Evolutionary conservation across 2,329 filamentous ascomycete genomes (phyloP).

Genomic region (Paracoccidioides brasiliensis): DNA sequence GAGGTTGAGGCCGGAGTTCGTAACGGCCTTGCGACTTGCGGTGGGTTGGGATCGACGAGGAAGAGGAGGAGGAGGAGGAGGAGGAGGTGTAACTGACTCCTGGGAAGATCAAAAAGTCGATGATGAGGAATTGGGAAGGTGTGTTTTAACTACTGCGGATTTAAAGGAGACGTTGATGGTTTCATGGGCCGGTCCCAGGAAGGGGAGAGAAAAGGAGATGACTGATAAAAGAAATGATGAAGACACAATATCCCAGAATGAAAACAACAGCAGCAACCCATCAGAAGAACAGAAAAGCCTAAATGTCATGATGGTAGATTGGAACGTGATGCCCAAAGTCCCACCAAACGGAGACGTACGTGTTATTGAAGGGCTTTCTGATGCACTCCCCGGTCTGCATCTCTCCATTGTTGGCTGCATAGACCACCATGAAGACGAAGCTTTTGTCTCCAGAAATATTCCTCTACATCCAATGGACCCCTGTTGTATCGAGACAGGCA

Average conservation of each 20-base stretch:
- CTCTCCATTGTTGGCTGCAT: slow-evolving; percentile 41
- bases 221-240: background rate
- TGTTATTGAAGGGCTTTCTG: slow-evolving; percentile 35
- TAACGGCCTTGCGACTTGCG: slow-evolving; percentile 41
- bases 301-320: slow-evolving; percentile 31
- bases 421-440: slow-evolving; percentile 51
- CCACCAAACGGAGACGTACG: slow-evolving; percentile 24
- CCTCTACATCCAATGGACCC: slow-evolving; percentile 28
- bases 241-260: background rate
- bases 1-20: slow-evolving; percentile 45
- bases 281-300: slow-evolving; percentile 2
- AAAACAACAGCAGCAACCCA: too few relatives aligned
- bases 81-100: background rate
- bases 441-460: slow-evolving; percentile 31
- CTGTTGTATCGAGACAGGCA: slow-evolving; percentile 39
- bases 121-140: slow-evolving; percentile 18
- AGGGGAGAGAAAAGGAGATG: background rate
- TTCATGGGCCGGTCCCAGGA: background rate
- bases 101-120: slow-evolving; percentile 12
- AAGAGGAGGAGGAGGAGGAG: slow-evolving; percentile 4
- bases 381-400: slow-evolving; percentile 12
- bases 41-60: slow-evolving; percentile 18
- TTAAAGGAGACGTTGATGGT: slow-evolving; percentile 17
- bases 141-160: slow-evolving; percentile 31
- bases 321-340: slow-evolving; percentile 31